Base-by-base conservation (phyloP, 2,329 filamentous ascomycete species). In the Lasiodiplodia citricola region DNA sequence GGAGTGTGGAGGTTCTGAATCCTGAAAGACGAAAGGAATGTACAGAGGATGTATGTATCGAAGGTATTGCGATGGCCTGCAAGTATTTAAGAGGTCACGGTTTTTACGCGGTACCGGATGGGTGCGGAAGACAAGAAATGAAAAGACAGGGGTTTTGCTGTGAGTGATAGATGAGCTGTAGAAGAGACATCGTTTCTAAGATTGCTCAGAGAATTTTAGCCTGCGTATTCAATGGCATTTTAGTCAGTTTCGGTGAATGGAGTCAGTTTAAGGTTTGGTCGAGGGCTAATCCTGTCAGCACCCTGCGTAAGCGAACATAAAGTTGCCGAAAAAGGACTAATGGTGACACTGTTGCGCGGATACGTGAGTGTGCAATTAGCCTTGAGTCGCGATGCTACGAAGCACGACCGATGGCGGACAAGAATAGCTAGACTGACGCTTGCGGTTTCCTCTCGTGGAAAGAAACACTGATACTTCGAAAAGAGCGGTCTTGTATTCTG, bases 201-300 rank as follows among this genome's bases (percentile, higher is more conserved):
- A 11, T 21, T 51, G 25, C 58, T 37, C 14, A 25, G 5, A n/a
- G 47, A 63, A 28, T 63, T 51, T 63, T 63, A 44, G 44, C 7
- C 18, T 25, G 10, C 28, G 18, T 63, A 21, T 11, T 28, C 16
- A 41, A 13, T 44, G 41, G 28, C 51, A 28, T 51, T 35, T 28
- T 51, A 63, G 58, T 63, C 58, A 63, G 58, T 35, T 16, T 13
- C 25, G 10, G 18, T 35, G 10, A 10, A 18, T 37, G 58, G 50
- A 63, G 58, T 63, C 58, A 63, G 41, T 63, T 63, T 63, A 63
- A 47, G 58, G 41, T 63, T 63, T 35, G 16, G 11, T 13, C 25
- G 57, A 44, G 50, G 35, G 41, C 25, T 23, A 50, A 28, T 21
- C 44, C 14, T n/a, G 37, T 51, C 28, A 37, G 14, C 14, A 21